Evolutionary conservation across 345 rosid species (phyloP).

Genomic region (Brassica juncea): DNA sequence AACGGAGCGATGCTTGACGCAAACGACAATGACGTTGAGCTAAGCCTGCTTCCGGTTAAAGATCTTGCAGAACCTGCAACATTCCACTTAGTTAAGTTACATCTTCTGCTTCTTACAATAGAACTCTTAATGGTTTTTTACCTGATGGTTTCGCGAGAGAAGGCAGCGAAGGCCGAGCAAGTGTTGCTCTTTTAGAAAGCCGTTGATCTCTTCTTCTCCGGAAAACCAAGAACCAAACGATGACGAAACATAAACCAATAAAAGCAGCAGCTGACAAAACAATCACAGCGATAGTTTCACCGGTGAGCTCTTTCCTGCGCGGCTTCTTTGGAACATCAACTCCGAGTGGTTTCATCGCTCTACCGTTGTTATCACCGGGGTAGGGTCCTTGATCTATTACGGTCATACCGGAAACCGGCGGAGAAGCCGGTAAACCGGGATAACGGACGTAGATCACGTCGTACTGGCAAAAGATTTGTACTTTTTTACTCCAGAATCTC

Average conservation of each 20-base stretch:
- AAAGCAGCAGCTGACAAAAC: slow-evolving; percentile 67
- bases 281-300: slow-evolving; percentile 65
- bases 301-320: slow-evolving; percentile 54
- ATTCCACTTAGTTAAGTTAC: background rate
- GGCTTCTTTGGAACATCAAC: slow-evolving; percentile 67
- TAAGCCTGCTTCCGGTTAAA: slow-evolving; percentile 61
- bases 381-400: slow-evolving; percentile 68
- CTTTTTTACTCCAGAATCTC: slow-evolving; percentile 86
- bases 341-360: slow-evolving; percentile 73
- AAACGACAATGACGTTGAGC: slow-evolving; percentile 77
- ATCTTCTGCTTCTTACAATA: background rate
- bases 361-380: slow-evolving; percentile 48
- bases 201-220: slow-evolving; percentile 42
- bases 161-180: slow-evolving; percentile 50
- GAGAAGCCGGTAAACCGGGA: slow-evolving; percentile 92
- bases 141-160: slow-evolving; percentile 78
- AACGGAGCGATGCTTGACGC: slow-evolving; percentile 82
- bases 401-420: slow-evolving; percentile 59
- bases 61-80: slow-evolving; percentile 67
- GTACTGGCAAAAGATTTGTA: slow-evolving; percentile 72
- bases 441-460: slow-evolving; percentile 83
- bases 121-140: slow-evolving; percentile 12
- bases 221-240: slow-evolving; percentile 62
- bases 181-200: slow-evolving; percentile 41
- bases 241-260: slow-evolving; percentile 55